phyloP scores from a whole-genome alignment of 257 asterid species.

The Rubia yunnanensis region DNA sequence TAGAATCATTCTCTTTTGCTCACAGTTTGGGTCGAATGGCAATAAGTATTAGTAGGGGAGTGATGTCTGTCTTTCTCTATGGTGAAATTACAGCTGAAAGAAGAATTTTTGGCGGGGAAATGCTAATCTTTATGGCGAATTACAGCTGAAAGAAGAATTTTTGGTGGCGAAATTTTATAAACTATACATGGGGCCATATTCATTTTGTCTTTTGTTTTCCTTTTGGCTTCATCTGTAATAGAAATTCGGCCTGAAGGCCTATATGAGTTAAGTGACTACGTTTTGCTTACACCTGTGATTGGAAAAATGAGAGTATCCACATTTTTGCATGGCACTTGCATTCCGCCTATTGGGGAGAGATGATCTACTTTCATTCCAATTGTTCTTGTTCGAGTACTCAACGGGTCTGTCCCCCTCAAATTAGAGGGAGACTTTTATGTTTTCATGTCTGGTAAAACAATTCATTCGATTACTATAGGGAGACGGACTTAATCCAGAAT shows the following conservation, averaged over 20 bases:
- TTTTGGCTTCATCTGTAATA: not conserved
- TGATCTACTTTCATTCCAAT: not conserved
- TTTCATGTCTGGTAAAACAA: too few relatives aligned
- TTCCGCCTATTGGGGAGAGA: too few relatives aligned
- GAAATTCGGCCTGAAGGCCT: constrained; percentile 4
- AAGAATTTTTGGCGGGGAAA: not conserved
- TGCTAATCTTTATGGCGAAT: too few relatives aligned
- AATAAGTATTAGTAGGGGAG: not conserved
- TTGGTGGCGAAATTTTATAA: not conserved
- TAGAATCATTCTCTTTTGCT: not conserved
- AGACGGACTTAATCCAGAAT: too few relatives aligned
- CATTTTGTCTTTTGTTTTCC: not conserved
- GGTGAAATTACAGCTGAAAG: not conserved
- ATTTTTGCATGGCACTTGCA: not conserved
- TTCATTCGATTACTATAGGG: too few relatives aligned
- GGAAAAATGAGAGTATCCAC: not conserved
- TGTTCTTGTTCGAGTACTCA: too few relatives aligned
- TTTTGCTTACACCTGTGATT: not conserved
- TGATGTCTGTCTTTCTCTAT: too few relatives aligned
- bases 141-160: not conserved
- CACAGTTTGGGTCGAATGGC: not conserved
- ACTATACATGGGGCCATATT: not conserved
- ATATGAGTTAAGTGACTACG: not conserved
- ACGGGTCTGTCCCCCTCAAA: too few relatives aligned
- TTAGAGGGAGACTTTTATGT: too few relatives aligned